Evolutionary conservation across 1,139 yeast species (phyloP).

Genomic region (Saccharomycopsis crataegensis): DNA sequence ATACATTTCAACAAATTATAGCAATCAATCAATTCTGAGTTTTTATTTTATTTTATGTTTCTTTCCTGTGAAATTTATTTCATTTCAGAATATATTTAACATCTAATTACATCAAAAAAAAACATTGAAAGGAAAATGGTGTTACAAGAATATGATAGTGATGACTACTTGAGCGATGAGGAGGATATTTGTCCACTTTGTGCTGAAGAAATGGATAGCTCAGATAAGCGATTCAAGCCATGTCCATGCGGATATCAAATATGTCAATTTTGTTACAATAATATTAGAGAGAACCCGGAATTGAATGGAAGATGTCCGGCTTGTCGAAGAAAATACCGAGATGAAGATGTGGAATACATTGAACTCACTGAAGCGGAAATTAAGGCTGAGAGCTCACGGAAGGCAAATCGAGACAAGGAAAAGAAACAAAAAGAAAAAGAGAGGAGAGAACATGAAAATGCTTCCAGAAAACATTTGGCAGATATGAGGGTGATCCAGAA

Average conservation of each 20-base stretch:
- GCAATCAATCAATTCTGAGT: background rate
- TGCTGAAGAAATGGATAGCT: conserved; percentile 94
- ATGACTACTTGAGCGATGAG: conserved; percentile 27
- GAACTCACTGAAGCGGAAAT: conserved; percentile 79
- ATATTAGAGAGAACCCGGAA: conserved; percentile 90
- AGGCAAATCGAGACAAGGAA: conserved; percentile 76
- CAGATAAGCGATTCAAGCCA: conserved; percentile 94
- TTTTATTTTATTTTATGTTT: background rate
- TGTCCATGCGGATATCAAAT: conserved; percentile 99
- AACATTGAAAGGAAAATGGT: background rate
- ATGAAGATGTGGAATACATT: conserved; percentile 84
- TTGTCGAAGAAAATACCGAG: conserved; percentile 89
- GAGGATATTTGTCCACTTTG: conserved; percentile 63
- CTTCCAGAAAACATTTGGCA: conserved; percentile 85
- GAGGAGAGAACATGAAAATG: conserved; percentile 53
- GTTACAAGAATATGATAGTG: background rate
- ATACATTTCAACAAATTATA: no score
- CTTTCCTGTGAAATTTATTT: background rate
- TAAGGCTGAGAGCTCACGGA: conserved; percentile 68
- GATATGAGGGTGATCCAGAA: conserved; percentile 97
- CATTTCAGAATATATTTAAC: background rate
- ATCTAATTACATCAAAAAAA: background rate
- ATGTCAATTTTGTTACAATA: conserved; percentile 96
- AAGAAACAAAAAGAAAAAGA: conserved; percentile 87
- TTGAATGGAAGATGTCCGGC: conserved; percentile 96